Base-by-base conservation (phyloP, 169 alveolate species). In the Eimeria sp. region DNA sequence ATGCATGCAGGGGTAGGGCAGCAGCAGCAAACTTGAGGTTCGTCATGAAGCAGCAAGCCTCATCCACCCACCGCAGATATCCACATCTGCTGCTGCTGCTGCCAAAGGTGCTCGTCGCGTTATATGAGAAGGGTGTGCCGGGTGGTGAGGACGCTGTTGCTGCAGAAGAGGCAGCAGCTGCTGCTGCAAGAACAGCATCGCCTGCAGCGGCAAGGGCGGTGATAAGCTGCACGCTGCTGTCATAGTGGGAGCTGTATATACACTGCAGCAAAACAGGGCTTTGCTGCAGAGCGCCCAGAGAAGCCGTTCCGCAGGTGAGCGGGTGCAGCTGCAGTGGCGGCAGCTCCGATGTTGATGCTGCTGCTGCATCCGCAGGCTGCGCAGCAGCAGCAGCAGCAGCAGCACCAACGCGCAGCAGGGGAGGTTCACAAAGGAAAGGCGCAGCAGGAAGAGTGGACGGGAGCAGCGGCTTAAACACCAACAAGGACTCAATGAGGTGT, bases 1-100 rank as follows among this genome's bases (percentile, higher is more conserved):
- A 82, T n/a, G 54, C 51, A 57, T 82, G 91, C 75, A 82, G 91
- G 49, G 91, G 91, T 75, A 82, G 51, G 54, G 54, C 91, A 57
- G 91, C 91, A 57, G 73, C 91, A 51, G 91, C 91, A 49, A 82
- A 5, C 75, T 27, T 20, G 51, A 82, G 73, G 54, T 75, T 82
- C 57, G 57, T 61, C 40, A 82, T 0, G 73, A 51, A 82, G 91
- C 91, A 82, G 91, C 73, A 54, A 0, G 91, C 91, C n/a, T 40
- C 51, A 3, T 40, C 30, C 47, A 82, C 40, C 45, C 57, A 49
- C 13, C 5, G 57, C 70, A 40, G 54, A 11, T 47, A 20, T 11
- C 27, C 27, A 0, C 73, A 9, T 43, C 91, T 82, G 91, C 91
- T 82, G 70, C 91, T 49, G 73, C 91, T 57, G 57, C 70, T 57